Conservation (phyloP, 805 yeast species). For the Starmerella apis region DNA sequence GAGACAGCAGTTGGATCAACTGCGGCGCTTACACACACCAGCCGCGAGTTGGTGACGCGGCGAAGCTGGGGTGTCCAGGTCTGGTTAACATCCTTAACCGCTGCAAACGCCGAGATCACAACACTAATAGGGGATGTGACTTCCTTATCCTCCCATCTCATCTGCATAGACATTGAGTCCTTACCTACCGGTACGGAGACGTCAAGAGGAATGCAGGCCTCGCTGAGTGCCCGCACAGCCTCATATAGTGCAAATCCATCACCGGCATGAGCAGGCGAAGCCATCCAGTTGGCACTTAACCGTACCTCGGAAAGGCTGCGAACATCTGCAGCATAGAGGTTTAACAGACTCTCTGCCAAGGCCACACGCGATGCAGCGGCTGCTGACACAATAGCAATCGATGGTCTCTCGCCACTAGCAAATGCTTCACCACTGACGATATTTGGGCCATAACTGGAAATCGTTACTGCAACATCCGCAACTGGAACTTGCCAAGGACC, state of each 20-base stretch:
- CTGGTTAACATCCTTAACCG: constrained; percentile 69
- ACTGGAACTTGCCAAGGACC: constrained; percentile 99
- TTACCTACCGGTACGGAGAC: constrained; percentile 94
- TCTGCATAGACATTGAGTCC: constrained; percentile 98
- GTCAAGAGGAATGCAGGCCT: constrained; percentile 86
- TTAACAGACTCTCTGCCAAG: constrained; percentile 87
- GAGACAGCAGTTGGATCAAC: constrained; percentile 36
- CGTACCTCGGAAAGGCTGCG: constrained; percentile 63
- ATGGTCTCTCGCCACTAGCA: constrained; percentile 95
- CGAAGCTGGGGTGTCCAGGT: constrained; percentile 92
- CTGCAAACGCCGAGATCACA: constrained; percentile 82
- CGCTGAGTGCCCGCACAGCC: constrained; percentile 96
- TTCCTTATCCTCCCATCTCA: constrained; percentile 80
- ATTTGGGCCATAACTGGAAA: constrained; percentile 72
- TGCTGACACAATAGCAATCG: constrained; percentile 75
- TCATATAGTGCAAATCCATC: constrained; percentile 92
- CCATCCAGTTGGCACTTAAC: constrained; percentile 98
- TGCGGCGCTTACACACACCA: constrained; percentile 61
- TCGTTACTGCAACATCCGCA: constrained; percentile 94
- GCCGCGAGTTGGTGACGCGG: constrained; percentile 48
- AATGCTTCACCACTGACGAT: constrained; percentile 90
- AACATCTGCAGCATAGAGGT: constrained; percentile 82
- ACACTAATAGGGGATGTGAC: constrained; percentile 93
- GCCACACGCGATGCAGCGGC: constrained; percentile 89
- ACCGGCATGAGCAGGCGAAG: constrained; percentile 88